phyloP scores from a whole-genome alignment of 495 filamentous ascomycete species.

The Lichina pygmaea region DNA sequence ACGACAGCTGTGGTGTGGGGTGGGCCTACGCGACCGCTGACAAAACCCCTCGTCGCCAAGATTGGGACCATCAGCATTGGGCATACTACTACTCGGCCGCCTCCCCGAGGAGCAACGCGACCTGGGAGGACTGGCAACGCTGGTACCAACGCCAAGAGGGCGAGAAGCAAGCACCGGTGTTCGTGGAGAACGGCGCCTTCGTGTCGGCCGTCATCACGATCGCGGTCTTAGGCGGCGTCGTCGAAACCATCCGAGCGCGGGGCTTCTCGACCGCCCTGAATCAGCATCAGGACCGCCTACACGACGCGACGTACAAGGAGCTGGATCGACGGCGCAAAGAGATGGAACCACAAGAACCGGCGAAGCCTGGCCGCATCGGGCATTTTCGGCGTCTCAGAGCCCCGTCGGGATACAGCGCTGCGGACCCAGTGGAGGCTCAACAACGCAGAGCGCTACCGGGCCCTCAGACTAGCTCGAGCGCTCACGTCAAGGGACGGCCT shows the following conservation, averaged over 20 bases:
- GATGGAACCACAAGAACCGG: conserved; percentile 17
- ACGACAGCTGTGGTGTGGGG: conserved; percentile 57
- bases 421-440: conserved; percentile 7
- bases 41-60: background rate
- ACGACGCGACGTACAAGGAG: conserved; percentile 32
- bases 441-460: conserved; percentile 8
- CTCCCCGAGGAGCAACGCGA: conserved; percentile 55
- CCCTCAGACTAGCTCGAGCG: conserved; percentile 8
- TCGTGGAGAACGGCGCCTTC: conserved; percentile 53
- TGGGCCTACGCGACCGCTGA: conserved; percentile 32
- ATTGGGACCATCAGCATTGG: background rate
- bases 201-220: conserved; percentile 35
- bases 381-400: conserved; percentile 48
- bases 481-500: conserved; percentile 2
- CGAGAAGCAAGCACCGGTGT: conserved; percentile 27
- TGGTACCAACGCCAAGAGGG: conserved; percentile 35
- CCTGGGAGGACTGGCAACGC: conserved; percentile 95
- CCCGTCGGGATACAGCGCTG: conserved; percentile 5
- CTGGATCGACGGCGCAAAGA: conserved; percentile 27
- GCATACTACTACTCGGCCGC: conserved; percentile 4
- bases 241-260: conserved; percentile 40
- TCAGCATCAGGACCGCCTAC: conserved; percentile 31
- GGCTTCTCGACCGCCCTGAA: conserved; percentile 25
- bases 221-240: conserved; percentile 33
- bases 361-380: conserved; percentile 36